Conservation (phyloP, 2,329 filamentous ascomycete genomes). For the Macroventuria anomochaeta region DNA sequence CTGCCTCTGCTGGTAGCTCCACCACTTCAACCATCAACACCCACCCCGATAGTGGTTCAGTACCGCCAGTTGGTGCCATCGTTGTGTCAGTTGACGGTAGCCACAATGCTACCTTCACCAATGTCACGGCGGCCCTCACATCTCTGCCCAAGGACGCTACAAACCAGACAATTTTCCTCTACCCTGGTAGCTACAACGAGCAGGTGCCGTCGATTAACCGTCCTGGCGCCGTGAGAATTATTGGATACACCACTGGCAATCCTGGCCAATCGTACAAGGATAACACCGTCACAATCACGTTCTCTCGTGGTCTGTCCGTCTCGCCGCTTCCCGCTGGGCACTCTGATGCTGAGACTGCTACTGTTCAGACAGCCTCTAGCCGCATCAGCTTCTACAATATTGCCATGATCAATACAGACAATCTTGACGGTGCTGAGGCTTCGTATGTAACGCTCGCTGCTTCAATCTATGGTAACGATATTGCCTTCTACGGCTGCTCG, state of each 20-base stretch:
- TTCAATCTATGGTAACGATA: slow-evolving; percentile 56
- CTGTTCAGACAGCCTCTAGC: slow-evolving; percentile 52
- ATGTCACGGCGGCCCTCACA: slow-evolving; percentile 46
- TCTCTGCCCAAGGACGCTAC: slow-evolving; percentile 46
- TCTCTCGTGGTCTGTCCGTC: slow-evolving; percentile 50
- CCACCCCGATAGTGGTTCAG: slow-evolving; percentile 52
- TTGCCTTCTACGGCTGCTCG: slow-evolving; percentile 64
- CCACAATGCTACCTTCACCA: slow-evolving; percentile 42
- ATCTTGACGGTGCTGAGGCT: slow-evolving; percentile 51
- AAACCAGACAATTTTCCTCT: slow-evolving; percentile 66
- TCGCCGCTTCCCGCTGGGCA: slow-evolving; percentile 41
- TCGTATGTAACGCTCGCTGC: slow-evolving; percentile 58
- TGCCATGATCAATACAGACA: slow-evolving; percentile 52
- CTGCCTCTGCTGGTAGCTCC: slow-evolving; percentile 24
- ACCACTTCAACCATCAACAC: slow-evolving; percentile 42
- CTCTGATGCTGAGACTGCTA: slow-evolving; percentile 59
- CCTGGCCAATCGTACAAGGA: slow-evolving; percentile 51
- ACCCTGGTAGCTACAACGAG: slow-evolving; percentile 63
- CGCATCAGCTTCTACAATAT: slow-evolving; percentile 67
- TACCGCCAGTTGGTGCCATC: slow-evolving; percentile 52
- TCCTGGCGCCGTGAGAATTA: slow-evolving; percentile 59
- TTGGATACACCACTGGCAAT: slow-evolving; percentile 62
- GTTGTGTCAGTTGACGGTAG: slow-evolving; percentile 49
- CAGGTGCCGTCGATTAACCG: slow-evolving; percentile 61
- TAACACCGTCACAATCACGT: slow-evolving; percentile 63